Evolutionary conservation across 768 basidiomycete genomes (phyloP).

Genomic region (Russula sp.): DNA sequence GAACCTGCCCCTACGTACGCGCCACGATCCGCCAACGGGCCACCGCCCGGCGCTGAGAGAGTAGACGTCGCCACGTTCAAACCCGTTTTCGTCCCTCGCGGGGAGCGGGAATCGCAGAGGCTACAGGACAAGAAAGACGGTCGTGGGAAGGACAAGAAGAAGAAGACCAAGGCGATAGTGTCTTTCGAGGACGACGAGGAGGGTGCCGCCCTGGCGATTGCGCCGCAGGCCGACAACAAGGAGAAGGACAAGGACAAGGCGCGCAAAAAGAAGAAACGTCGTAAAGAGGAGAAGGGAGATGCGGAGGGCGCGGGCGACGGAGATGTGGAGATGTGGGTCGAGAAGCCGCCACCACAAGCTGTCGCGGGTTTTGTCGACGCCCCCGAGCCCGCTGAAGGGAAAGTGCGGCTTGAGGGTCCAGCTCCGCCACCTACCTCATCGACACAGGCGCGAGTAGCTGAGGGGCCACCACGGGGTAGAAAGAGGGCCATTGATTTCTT

Average conservation of each 20-base stretch:
- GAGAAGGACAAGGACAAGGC: slow-evolving; percentile 31
- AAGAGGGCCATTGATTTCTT: slow-evolving; percentile 28
- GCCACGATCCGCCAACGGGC: slow-evolving; percentile 7
- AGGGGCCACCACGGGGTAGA: slow-evolving; percentile 24
- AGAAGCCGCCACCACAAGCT: slow-evolving; percentile 51
- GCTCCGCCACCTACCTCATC: neutral
- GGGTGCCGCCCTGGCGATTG: slow-evolving; percentile 30
- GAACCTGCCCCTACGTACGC: slow-evolving; percentile 13
- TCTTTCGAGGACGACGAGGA: slow-evolving; percentile 76
- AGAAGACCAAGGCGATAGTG: slow-evolving; percentile 50
- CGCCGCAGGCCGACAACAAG: slow-evolving; percentile 17
- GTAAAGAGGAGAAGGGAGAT: slow-evolving; percentile 29
- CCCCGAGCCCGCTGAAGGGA: neutral
- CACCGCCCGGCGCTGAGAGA: slow-evolving; percentile 17
- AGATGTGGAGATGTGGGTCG: slow-evolving; percentile 53
- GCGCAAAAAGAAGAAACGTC: slow-evolving; percentile 41
- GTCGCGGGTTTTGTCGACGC: slow-evolving; percentile 34
- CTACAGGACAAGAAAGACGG: slow-evolving; percentile 29
- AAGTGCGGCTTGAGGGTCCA: neutral
- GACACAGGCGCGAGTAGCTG: neutral
- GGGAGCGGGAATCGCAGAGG: slow-evolving; percentile 35
- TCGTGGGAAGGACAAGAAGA: slow-evolving; percentile 45
- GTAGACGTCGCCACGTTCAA: slow-evolving; percentile 73
- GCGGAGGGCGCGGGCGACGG: slow-evolving; percentile 32
- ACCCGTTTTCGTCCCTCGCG: slow-evolving; percentile 79